Percentiles rank a stretch among this genome's conserved stretches.
phyloP scores from a whole-genome alignment of 345 rosid genomes.

The Xanthoceras sorbifolium region DNA sequence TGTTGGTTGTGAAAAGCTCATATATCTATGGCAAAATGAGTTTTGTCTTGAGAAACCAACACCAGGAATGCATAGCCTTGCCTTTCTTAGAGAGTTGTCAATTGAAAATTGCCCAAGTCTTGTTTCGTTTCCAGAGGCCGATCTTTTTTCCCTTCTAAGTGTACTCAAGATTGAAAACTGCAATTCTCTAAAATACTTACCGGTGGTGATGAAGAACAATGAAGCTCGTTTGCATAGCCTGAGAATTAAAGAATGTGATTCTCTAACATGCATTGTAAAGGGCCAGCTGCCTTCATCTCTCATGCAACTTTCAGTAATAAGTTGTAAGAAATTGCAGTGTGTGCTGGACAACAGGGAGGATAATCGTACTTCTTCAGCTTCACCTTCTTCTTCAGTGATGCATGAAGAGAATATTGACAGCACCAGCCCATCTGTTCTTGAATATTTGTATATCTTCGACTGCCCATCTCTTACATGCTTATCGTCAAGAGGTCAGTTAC shows the following conservation, averaged over 20 bases:
- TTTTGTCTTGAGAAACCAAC: background rate
- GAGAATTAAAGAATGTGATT: background rate
- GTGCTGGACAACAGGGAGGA: background rate
- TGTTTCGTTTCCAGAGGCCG: background rate
- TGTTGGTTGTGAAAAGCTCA: background rate
- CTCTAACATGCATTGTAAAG: background rate
- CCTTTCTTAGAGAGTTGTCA: background rate
- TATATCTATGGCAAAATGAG: background rate
- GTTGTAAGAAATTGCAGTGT: background rate
- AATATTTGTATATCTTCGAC: background rate
- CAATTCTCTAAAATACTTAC: background rate
- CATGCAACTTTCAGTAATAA: background rate
- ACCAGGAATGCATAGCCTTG: background rate
- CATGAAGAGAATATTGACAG: too few species aligned
- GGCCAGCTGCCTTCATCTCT: background rate
- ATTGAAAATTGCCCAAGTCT: background rate
- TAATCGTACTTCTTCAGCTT: background rate
- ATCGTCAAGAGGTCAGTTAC: background rate
- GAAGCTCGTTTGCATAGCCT: background rate
- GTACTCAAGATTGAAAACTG: background rate
- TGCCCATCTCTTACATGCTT: conserved; percentile 4
- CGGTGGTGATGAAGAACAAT: background rate
- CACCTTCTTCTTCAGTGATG: background rate
- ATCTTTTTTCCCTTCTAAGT: background rate
- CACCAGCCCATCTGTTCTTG: background rate